phyloP scores from a whole-genome alignment of 2,329 filamentous ascomycete species.

The Arachnomyces sp. region DNA sequence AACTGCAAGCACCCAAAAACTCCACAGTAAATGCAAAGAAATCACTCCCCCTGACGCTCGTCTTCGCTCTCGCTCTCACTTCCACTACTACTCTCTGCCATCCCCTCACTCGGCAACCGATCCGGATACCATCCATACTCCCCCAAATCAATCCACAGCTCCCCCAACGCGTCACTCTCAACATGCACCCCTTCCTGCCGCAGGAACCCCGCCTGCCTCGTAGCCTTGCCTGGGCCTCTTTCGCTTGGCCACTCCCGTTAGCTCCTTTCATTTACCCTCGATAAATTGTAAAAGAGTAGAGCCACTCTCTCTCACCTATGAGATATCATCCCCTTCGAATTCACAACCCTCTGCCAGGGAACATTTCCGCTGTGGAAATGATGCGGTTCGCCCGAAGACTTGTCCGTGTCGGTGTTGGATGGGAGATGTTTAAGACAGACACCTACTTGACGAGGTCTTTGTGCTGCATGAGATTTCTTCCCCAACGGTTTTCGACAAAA shows the following conservation, averaged over 20 bases:
- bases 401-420: slow-evolving; percentile 36
- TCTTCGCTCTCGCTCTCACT: slow-evolving; percentile 11
- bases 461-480: slow-evolving; percentile 45
- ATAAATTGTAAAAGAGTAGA: not conserved
- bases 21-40: not conserved
- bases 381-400: slow-evolving; percentile 30
- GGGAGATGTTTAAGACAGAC: slow-evolving; percentile 83
- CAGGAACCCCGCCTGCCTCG: slow-evolving; percentile 34
- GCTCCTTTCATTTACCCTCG: too few relatives aligned
- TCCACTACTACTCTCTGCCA: slow-evolving; percentile 8
- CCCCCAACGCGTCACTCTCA: slow-evolving; percentile 34
- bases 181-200: slow-evolving; percentile 36
- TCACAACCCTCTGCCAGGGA: slow-evolving; percentile 92
- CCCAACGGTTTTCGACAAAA: slow-evolving; percentile 26
- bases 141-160: slow-evolving; percentile 35
- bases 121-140: slow-evolving; percentile 44
- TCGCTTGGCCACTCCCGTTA: slow-evolving; percentile 1
- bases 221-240: slow-evolving; percentile 34
- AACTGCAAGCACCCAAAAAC: too few relatives aligned
- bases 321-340: slow-evolving; percentile 76
- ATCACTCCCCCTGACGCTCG: slow-evolving; percentile 4
- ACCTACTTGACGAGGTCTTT: slow-evolving; percentile 75
- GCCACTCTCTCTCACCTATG: slow-evolving; percentile 58
- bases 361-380: slow-evolving; percentile 62
- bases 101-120: slow-evolving; percentile 40